Conservation (phyloP, 169 alveolate species). For the Cryptosporidium baileyi region DNA sequence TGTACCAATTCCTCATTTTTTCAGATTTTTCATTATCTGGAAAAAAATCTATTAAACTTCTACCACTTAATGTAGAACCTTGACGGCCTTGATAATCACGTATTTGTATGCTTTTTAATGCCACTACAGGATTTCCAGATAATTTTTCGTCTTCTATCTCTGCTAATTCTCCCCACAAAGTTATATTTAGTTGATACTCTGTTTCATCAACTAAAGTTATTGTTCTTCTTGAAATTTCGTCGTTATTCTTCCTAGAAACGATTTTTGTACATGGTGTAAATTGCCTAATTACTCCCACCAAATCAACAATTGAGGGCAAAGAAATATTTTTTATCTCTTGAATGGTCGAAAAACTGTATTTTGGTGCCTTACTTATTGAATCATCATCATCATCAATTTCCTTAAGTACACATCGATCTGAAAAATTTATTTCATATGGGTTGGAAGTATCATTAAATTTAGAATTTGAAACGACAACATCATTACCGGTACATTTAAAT, state of each 20-base stretch:
- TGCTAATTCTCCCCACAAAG: constrained; percentile 68
- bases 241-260: constrained; percentile 54
- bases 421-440: constrained; percentile 60
- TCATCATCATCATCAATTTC: constrained; percentile 52
- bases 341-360: constrained; percentile 32
- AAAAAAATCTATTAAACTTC: constrained; percentile 39
- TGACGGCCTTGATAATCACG: constrained; percentile 62
- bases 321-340: neutral
- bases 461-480: constrained; percentile 58
- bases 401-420: constrained; percentile 27
- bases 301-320: constrained; percentile 30
- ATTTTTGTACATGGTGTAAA: constrained; percentile 30
- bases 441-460: constrained; percentile 62
- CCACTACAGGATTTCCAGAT: constrained; percentile 58
- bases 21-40: neutral
- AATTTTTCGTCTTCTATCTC: constrained; percentile 21
- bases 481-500: constrained; percentile 65
- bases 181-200: constrained; percentile 14
- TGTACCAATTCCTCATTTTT: constrained; percentile 16
- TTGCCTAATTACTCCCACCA: constrained; percentile 33
- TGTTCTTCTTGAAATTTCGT: constrained; percentile 55
- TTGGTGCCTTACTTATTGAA: constrained; percentile 44
- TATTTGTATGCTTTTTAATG: constrained; percentile 39
- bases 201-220: constrained; percentile 45
- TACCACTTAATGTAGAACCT: constrained; percentile 57